A percentile compares a stretch with the other conserved stretches of the same genome.
These are phyloP conservation scores for Neofusicoccum sp. DNA, from an alignment of 2,329 filamentous ascomycete genomes.

Conservation along the genomic window DNA sequence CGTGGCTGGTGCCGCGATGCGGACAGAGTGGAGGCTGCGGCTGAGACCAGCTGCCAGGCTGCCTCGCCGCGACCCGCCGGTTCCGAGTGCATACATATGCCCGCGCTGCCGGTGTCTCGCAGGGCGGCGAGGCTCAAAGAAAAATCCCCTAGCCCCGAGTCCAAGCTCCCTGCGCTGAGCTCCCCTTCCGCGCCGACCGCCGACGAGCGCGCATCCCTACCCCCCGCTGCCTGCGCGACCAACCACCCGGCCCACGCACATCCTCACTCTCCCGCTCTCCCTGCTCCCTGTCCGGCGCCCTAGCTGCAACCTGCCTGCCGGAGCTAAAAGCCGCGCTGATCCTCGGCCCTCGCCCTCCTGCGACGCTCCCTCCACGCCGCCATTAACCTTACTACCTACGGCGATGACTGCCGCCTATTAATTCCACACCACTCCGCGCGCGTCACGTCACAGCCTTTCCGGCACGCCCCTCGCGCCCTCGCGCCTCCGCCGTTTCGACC, in stretches of 20 bases:
- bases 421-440: neutral
- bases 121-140: constrained; percentile 1
- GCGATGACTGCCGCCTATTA: neutral
- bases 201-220: constrained; percentile 13
- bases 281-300: constrained; percentile 1
- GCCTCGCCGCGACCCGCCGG: constrained; percentile 3
- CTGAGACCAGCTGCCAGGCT: constrained; percentile 6
- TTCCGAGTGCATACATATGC: neutral
- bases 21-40: neutral
- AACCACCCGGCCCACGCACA: constrained; percentile 6
- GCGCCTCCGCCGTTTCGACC: neutral
- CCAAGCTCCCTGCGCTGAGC: constrained; percentile 8
- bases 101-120: neutral
- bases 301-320: neutral
- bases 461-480: neutral
- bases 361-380: neutral
- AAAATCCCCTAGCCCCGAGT: constrained; percentile 13
- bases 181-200: constrained; percentile 12
- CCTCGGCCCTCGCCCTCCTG: neutral
- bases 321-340: constrained; percentile 1
- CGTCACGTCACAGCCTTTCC: neutral
- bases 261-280: neutral
- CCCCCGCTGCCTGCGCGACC: constrained; percentile 10
- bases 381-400: constrained; percentile 1
- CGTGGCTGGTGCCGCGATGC: constrained; percentile 4